Evolutionary conservation across 768 basidiomycete species (phyloP).

Genomic region (Pholiota molesta): DNA sequence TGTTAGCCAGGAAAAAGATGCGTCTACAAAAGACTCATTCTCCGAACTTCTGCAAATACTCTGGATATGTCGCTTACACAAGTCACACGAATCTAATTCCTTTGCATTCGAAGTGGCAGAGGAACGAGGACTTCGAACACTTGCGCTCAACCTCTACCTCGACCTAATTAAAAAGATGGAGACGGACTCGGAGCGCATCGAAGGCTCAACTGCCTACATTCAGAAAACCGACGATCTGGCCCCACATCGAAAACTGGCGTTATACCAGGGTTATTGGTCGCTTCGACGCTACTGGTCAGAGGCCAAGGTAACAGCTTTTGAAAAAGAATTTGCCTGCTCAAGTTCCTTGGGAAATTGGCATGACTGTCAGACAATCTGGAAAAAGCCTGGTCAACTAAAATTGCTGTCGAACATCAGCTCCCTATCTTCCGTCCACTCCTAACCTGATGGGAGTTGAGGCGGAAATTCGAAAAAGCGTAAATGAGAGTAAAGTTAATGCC

Average conservation of each 20-base stretch:
- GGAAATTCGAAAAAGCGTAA: neutral
- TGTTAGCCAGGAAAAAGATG: neutral
- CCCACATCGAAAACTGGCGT: neutral
- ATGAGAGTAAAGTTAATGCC: neutral
- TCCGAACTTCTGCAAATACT: neutral
- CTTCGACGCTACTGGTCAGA: neutral
- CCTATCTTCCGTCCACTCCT: neutral
- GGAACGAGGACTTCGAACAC: neutral
- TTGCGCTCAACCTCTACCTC: neutral
- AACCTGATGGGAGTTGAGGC: neutral
- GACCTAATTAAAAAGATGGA: neutral
- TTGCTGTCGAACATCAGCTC: neutral
- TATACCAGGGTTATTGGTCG: constrained; percentile 8
- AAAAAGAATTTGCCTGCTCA: neutral
- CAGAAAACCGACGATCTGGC: neutral
- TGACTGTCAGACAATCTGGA: too few species aligned
- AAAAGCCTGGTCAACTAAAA: neutral
- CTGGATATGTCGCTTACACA: neutral
- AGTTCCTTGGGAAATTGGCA: too few species aligned
- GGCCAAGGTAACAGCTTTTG: too few species aligned
- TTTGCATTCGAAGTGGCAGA: neutral
- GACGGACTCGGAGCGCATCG: neutral
- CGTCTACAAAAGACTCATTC: neutral
- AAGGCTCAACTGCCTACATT: neutral
- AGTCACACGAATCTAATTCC: neutral